Percentiles rank a stretch among this genome's conserved stretches.
Evolutionary conservation across 2,329 filamentous ascomycete genomes (phyloP).

Genomic region (Dothistroma pini): DNA sequence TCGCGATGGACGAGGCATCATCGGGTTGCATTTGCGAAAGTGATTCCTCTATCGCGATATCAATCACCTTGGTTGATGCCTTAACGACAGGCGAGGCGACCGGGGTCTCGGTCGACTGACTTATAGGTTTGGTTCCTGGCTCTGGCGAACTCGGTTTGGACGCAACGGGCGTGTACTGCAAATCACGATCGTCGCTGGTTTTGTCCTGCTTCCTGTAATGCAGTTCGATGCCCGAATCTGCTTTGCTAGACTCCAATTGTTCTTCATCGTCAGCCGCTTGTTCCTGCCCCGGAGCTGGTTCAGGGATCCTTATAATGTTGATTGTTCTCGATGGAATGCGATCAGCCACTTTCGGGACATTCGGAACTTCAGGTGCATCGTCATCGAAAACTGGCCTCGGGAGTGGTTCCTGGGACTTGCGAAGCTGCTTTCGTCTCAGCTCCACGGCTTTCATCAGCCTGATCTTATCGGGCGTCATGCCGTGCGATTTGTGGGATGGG

Average conservation of each 20-base stretch:
- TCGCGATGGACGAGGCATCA: conserved; percentile 11
- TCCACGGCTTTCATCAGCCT: conserved; percentile 93
- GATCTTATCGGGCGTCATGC: conserved; percentile 81
- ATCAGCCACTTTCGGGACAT: conserved; percentile 11
- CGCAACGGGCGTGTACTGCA: conserved; percentile 1
- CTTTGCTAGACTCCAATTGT: conserved; percentile 40
- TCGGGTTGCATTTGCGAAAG: conserved; percentile 6
- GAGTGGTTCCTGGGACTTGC: conserved; percentile 28
- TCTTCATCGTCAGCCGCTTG: conserved; percentile 24
- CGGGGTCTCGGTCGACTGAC: not conserved
- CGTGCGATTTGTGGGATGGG: conserved; percentile 37
- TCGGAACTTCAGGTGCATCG: conserved; percentile 20
- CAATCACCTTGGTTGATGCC: not conserved
- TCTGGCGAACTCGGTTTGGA: conserved; percentile 2
- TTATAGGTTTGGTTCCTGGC: not conserved
- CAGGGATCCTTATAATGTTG: not conserved
- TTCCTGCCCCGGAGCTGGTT: not conserved
- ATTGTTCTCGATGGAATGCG: not conserved
- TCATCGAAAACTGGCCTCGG: conserved; percentile 12
- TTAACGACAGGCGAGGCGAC: not conserved
- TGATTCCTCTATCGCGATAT: not conserved
- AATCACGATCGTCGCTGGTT: not conserved
- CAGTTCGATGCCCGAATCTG: conserved; percentile 56
- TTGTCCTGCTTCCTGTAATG: conserved; percentile 34
- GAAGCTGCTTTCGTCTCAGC: conserved; percentile 75